Evolutionary conservation across 2,329 filamentous ascomycete species (phyloP).

Genomic region (Cladophialophora bantiana): DNA sequence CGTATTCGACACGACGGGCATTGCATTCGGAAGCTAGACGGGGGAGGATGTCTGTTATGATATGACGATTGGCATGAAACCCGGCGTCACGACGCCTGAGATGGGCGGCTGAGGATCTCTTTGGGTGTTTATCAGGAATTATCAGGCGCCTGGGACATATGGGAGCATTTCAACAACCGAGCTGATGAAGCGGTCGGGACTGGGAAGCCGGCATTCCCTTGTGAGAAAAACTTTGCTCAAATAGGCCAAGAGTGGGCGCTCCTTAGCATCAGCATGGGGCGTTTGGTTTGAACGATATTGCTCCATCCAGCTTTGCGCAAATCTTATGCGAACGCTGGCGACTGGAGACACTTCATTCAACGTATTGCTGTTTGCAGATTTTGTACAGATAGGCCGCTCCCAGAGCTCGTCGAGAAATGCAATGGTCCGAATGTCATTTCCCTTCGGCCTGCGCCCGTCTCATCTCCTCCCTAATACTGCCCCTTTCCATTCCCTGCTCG

Average conservation of each 20-base stretch:
- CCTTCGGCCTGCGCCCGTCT: conserved; percentile 44
- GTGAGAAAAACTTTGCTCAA: neutral
- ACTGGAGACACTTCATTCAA: neutral
- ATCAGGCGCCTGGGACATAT: neutral
- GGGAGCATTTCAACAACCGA: neutral
- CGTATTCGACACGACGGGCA: neutral
- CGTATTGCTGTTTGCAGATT: conserved; percentile 3
- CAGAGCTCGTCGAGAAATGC: neutral
- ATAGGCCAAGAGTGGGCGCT: neutral
- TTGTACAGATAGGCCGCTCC: conserved; percentile 2
- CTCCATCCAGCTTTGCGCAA: conserved; percentile 4
- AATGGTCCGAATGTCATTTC: conserved; percentile 2
- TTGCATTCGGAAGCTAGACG: neutral
- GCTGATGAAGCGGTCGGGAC: neutral
- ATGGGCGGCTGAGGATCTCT: conserved; percentile 3
- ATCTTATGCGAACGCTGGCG: neutral
- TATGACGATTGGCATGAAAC: conserved; percentile 9
- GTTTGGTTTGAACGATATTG: neutral
- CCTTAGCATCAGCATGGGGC: neutral
- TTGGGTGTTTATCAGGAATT: neutral
- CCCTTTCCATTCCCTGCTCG: conserved; percentile 46
- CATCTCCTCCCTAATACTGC: conserved; percentile 53
- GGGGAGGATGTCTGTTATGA: conserved; percentile 7
- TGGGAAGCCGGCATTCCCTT: conserved; percentile 8
- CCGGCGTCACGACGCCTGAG: conserved; percentile 8